Evolutionary conservation across 2,329 filamentous ascomycete genomes (phyloP).

Genomic region (Trichoderma endophyticum): DNA sequence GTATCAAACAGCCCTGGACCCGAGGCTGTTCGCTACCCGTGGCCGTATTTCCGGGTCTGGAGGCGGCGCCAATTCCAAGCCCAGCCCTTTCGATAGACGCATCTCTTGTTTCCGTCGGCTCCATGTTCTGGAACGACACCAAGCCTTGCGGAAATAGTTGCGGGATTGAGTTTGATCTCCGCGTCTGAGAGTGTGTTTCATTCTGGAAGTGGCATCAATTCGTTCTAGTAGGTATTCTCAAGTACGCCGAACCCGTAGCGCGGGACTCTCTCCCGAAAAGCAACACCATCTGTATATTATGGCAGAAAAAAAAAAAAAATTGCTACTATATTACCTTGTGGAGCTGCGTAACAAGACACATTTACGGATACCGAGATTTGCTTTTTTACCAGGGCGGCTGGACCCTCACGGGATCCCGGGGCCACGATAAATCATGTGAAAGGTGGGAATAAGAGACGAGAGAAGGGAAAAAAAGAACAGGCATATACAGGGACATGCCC

Average conservation of each 20-base stretch:
- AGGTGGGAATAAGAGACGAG: neutral
- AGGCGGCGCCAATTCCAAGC: neutral
- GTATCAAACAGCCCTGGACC: neutral
- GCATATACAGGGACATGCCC: neutral
- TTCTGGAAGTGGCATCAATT: neutral
- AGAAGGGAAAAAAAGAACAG: neutral
- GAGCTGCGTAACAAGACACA: neutral
- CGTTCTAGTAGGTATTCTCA: neutral
- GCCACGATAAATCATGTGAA: neutral
- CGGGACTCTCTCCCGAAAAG: neutral
- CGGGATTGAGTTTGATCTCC: neutral
- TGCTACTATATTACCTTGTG: neutral
- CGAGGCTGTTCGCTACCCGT: neutral
- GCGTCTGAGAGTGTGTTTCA: neutral
- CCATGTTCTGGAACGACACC: neutral
- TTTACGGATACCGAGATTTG: constrained; percentile 12
- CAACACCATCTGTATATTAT: neutral
- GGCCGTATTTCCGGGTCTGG: neutral
- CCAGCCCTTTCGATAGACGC: neutral
- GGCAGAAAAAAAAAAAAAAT: neutral
- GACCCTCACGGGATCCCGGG: neutral
- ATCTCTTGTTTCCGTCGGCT: neutral
- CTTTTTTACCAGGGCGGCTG: neutral
- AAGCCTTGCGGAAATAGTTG: neutral
- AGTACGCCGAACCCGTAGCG: neutral